phyloP scores from a whole-genome alignment of 208 protist genomes.

The Leishmania aethiopica region DNA sequence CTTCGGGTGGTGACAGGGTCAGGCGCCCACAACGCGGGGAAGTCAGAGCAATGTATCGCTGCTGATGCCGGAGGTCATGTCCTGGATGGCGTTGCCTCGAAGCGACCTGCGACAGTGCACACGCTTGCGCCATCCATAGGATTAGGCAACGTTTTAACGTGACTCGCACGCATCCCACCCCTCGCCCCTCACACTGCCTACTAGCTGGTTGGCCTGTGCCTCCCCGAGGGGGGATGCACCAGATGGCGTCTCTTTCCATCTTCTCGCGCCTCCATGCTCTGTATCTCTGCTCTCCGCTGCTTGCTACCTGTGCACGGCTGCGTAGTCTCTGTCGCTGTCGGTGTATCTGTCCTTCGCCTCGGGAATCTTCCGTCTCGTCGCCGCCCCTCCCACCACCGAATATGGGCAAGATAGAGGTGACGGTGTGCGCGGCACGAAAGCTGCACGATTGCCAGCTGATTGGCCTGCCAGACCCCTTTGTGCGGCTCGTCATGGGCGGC shows the following conservation, averaged over 20 bases:
- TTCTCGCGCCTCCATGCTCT: background rate
- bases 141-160: background rate
- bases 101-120: background rate
- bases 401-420: constrained; percentile 83
- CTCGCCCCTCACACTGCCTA: background rate
- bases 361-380: background rate
- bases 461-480: constrained; percentile 67
- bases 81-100: background rate
- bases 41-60: background rate
- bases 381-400: background rate
- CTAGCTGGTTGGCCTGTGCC: background rate
- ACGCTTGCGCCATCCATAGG: background rate
- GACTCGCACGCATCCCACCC: background rate
- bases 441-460: constrained; percentile 46
- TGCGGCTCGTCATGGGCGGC: constrained; percentile 46
- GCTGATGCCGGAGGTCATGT: background rate
- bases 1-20: background rate
- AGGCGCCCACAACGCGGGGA: background rate
- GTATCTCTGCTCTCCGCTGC: background rate
- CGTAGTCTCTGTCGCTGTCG: background rate
- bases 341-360: background rate
- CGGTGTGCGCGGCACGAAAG: constrained; percentile 65
- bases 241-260: background rate
- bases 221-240: background rate
- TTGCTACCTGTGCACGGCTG: background rate